Conservation (phyloP, 1,139 yeast genomes). For the Torulaspora pretoriensis region DNA sequence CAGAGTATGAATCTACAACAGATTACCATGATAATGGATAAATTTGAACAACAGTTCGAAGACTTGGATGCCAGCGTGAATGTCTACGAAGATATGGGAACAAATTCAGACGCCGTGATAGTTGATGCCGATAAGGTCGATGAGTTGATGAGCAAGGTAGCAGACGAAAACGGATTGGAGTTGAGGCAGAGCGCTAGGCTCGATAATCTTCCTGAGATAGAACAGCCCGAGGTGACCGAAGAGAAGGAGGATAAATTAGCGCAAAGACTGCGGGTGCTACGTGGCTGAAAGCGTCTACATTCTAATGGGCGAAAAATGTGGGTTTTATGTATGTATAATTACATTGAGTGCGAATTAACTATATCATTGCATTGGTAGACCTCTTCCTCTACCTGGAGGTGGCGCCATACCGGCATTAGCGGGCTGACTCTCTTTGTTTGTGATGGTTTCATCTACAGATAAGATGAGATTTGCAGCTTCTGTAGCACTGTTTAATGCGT, state of each 20-base stretch:
- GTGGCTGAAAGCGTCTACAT: constrained; percentile 38
- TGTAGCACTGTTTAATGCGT: constrained; percentile 94
- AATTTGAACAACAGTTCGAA: constrained; percentile 92
- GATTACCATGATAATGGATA: constrained; percentile 94
- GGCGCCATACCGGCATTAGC: constrained; percentile 51
- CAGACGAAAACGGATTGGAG: constrained; percentile 97
- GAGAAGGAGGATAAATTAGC: constrained; percentile 85
- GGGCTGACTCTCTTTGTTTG: constrained; percentile 62
- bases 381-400: constrained; percentile 59
- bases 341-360: constrained; percentile 6
- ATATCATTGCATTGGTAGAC: constrained; percentile 43
- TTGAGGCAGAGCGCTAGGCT: constrained; percentile 66
- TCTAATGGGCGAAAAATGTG: background rate
- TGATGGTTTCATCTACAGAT: constrained; percentile 93
- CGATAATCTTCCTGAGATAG: constrained; percentile 46
- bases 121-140: constrained; percentile 94
- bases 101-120: constrained; percentile 73
- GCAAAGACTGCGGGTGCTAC: constrained; percentile 79
- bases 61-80: constrained; percentile 92
- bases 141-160: constrained; percentile 83
- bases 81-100: constrained; percentile 87
- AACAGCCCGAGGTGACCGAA: constrained; percentile 41
- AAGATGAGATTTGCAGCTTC: constrained; percentile 92
- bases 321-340: constrained; percentile 11
- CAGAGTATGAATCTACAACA: constrained; percentile 92